Base-by-base conservation (phyloP, 176 grass and related monocot species). In the Phoenix roebelenii region DNA sequence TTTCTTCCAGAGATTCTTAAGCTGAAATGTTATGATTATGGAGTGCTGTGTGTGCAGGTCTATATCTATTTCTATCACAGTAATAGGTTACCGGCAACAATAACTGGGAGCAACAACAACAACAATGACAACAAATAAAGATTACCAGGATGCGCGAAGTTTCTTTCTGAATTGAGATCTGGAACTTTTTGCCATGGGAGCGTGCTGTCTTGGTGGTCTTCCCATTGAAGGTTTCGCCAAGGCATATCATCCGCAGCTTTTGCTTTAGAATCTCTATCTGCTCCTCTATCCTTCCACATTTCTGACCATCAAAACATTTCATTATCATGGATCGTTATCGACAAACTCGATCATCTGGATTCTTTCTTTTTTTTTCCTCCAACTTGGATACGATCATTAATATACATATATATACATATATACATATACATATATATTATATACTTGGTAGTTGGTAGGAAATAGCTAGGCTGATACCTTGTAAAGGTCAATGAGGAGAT, bases 121-220 rank as follows among this genome's bases (percentile, higher is more conserved):
- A 25, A 25, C 5, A 25, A 25, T 3, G 2, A 25, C 1, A 25
- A 25, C 1, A 25, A 25, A 25, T 3, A 25, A 18, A 29, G 55
- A 15, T 16, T 80, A 92, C 93, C 84, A 92, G 72, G 68, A 92
- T 78, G 49, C 93, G 84, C 6, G 93, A 73, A 1, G 79, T 92
- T 60, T 98, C 93, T 66, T 92, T 81, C 49, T 92, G 77, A 63
- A 98, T 78, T 5, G 93, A 98, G 67, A 98, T 84, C 72, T 98
- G 93, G 74, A 98, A 98, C 70, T 98, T 98, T 70, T 88, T 98
- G 51, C 93, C 87, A 48, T 89, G 93, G 50, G 93, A 98, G 1
- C 87, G 93, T 6, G 93, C 87, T 6, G 82, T 98, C 70, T 97
- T 97, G 0, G 93, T 91, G 0, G 74, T 18, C 75, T 85, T 98